Evolutionary conservation across 306 rosid genomes (phyloP).

Genomic region (Inga oerstediana): DNA sequence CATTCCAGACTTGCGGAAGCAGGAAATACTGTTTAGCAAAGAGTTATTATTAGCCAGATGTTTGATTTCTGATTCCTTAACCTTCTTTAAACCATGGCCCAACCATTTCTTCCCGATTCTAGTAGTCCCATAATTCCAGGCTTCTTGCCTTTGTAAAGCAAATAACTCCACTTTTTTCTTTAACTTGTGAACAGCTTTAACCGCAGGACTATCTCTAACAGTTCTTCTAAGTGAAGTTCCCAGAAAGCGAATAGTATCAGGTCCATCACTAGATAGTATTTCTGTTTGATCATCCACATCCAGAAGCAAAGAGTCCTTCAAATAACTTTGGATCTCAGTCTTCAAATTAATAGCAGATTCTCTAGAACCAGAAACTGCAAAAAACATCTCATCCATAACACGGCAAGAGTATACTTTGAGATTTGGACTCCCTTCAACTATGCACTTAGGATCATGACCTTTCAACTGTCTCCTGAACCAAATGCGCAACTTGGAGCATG

Average conservation of each 20-base stretch:
- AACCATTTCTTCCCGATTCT: slow-evolving; percentile 91
- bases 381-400: slow-evolving; percentile 84
- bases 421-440: slow-evolving; percentile 35
- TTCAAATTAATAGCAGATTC: slow-evolving; percentile 64
- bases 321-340: slow-evolving; percentile 62
- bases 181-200: slow-evolving; percentile 84
- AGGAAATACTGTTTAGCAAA: slow-evolving; percentile 60
- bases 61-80: slow-evolving; percentile 86
- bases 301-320: slow-evolving; percentile 67
- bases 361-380: slow-evolving; percentile 73
- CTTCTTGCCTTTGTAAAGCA: slow-evolving; percentile 71
- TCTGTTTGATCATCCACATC: slow-evolving; percentile 54
- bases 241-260: slow-evolving; percentile 54
- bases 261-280: slow-evolving; percentile 56
- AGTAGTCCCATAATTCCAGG: slow-evolving; percentile 69
- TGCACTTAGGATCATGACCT: slow-evolving; percentile 41
- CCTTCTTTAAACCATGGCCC: slow-evolving; percentile 89
- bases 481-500: slow-evolving; percentile 63
- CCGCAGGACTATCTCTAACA: slow-evolving; percentile 63
- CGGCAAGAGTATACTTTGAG: slow-evolving; percentile 68
- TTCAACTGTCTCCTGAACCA: slow-evolving; percentile 82
- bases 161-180: slow-evolving; percentile 78
- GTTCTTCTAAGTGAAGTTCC: slow-evolving; percentile 67
- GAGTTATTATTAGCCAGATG: slow-evolving; percentile 68
- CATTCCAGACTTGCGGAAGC: slow-evolving; percentile 84